Base-by-base conservation (phyloP, 495 filamentous ascomycete genomes). In the Antarctomyces pellizariae region DNA sequence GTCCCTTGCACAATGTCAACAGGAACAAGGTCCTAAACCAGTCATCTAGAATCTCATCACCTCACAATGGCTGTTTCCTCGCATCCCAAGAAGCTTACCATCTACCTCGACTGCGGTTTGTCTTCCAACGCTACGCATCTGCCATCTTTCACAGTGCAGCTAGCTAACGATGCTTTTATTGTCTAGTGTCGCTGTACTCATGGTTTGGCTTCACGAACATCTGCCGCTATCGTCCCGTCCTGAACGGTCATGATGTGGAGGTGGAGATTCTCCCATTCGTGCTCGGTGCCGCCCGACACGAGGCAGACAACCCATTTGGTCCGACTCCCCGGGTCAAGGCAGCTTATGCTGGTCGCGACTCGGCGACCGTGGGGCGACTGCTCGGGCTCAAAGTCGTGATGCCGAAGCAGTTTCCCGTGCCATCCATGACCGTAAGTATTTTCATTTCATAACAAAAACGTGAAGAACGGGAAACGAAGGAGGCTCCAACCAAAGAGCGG, bases 231-330 rank as follows among this genome's bases (percentile, higher is more conserved):
- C 23, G 34, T 4, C 28, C 28, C 3, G 8, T 19, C 7, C 29
- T 36, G 3, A 18, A 27, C 9, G 28, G 23, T 16, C 24, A 36
- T 16, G 34, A 29, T 7, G 25, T 36, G 5, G 11, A 26, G 5
- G 34, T 36, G n/a, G 20, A 36, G 10, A 36, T 36, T 11, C n/a
- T 31, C 9, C 34, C 34, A 4, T 36, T 36, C 29, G 31, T 36
- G 12, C 25, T 36, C 4, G 34, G 34, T 5, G 34, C 6, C 9
- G 34, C 34, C 5, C 28, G 34, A n/a, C 24, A 36, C 8, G 16
- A 25, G 3, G 34, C 14, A 3, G 34, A 29, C 3, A 36, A 36
- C 11, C 25, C 29, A 6, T 36, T 9, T 7, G 17, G 9, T 1
- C 34, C 34, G 10, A 36, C 34, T 1, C 34, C 34, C 11, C 23